These are phyloP conservation scores for Asterophora parasitica DNA, from an alignment of 768 basidiomycete species.

Conservation along the genomic window DNA sequence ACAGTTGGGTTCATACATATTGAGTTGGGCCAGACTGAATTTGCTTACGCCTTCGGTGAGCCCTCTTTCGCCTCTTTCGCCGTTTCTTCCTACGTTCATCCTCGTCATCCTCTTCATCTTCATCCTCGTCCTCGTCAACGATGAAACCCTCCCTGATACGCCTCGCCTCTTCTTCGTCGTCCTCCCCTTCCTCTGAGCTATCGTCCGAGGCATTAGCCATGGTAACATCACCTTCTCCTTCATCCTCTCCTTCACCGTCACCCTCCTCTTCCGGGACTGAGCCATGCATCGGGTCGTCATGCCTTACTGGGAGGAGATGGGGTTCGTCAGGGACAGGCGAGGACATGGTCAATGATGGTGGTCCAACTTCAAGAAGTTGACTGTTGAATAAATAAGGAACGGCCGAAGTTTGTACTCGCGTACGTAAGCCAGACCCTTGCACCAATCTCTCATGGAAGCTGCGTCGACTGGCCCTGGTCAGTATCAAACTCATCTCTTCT, in stretches of 20 bases:
- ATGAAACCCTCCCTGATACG: conserved; percentile 87
- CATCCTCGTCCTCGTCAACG: conserved; percentile 84
- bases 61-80: conserved; percentile 63
- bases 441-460: neutral
- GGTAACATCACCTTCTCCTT: conserved; percentile 50
- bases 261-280: conserved; percentile 50
- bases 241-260: conserved; percentile 35
- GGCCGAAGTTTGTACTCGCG: conserved; percentile 14
- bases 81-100: conserved; percentile 54
- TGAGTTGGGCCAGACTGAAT: conserved; percentile 3
- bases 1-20: conserved; percentile 10
- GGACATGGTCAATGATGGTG: conserved; percentile 43
- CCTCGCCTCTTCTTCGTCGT: conserved; percentile 84
- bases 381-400: neutral
- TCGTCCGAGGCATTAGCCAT: conserved; percentile 62
- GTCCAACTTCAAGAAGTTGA: conserved; percentile 6
- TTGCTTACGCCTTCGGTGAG: conserved; percentile 50
- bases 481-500: neutral
- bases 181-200: conserved; percentile 87
- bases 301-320: conserved; percentile 22
- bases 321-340: conserved; percentile 41
- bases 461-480: conserved; percentile 7
- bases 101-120: conserved; percentile 70
- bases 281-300: conserved; percentile 57
- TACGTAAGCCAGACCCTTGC: conserved; percentile 17